Evolutionary conservation across 768 basidiomycete species (phyloP).

Genomic region (Lentinula sp.): DNA sequence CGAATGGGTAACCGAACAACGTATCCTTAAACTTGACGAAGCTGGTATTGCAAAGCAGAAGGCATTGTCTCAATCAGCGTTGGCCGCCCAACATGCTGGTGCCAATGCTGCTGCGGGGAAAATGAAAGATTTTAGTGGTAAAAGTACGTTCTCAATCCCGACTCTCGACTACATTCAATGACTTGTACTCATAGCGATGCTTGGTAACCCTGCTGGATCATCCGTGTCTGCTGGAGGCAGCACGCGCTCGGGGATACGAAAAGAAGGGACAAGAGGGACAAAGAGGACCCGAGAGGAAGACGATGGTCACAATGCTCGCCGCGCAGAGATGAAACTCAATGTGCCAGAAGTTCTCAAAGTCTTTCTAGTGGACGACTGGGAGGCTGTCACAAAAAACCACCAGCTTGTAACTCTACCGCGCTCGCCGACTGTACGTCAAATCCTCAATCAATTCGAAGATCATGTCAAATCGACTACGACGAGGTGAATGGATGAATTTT

Average conservation of each 20-base stretch:
- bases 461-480: conserved; percentile 47
- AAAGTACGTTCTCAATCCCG: neutral
- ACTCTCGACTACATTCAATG: too few species aligned
- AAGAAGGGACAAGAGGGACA: conserved; percentile 60
- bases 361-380: conserved; percentile 95
- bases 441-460: conserved; percentile 74
- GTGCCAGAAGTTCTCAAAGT: conserved; percentile 90
- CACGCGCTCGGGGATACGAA: conserved; percentile 28
- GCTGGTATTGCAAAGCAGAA: conserved; percentile 76
- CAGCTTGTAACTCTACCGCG: conserved; percentile 87
- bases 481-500: conserved; percentile 28
- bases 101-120: conserved; percentile 13
- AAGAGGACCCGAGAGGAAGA: conserved; percentile 78
- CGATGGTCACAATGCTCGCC: conserved; percentile 65
- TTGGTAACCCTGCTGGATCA: neutral
- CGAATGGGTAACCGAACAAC: conserved; percentile 85
- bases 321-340: conserved; percentile 85
- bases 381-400: conserved; percentile 90
- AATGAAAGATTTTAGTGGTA: conserved; percentile 6
- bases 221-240: neutral
- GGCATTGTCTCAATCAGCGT: conserved; percentile 36
- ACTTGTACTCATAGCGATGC: conserved; percentile 3
- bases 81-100: conserved; percentile 18
- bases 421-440: conserved; percentile 66
- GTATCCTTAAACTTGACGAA: conserved; percentile 84